phyloP scores from a whole-genome alignment of 202 grass and related monocot genomes.

The Dendrocalamus latiflorus region DNA sequence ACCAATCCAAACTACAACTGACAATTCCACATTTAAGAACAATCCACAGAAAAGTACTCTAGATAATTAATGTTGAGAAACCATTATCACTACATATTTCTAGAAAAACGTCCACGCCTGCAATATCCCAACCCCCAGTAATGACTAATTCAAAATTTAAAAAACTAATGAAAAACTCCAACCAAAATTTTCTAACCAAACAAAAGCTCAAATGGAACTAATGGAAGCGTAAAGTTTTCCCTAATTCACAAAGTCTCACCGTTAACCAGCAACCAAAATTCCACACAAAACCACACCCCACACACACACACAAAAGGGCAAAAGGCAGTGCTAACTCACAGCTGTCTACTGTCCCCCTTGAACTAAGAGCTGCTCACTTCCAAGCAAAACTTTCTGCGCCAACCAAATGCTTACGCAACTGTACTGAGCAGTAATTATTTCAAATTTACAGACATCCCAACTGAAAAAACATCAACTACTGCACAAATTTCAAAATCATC shows the following conservation, averaged over 20 bases:
- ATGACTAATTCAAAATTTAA: neutral
- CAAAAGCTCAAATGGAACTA: neutral
- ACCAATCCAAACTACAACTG: neutral
- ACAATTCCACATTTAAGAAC: neutral
- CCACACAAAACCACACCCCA: too few relatives aligned
- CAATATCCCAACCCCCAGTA: neutral
- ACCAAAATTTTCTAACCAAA: neutral
- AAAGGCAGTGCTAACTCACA: neutral
- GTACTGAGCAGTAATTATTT: neutral
- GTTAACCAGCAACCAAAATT: neutral
- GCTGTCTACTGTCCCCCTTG: neutral
- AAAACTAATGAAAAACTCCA: neutral
- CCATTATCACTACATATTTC: neutral
- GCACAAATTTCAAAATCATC: neutral
- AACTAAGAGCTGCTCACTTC: neutral
- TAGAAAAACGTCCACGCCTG: neutral
- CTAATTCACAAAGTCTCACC: neutral
- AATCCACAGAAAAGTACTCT: neutral
- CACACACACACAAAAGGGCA: neutral
- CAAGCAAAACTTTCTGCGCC: neutral
- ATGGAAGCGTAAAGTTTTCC: neutral
- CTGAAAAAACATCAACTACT: neutral
- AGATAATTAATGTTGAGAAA: neutral
- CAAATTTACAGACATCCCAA: neutral
- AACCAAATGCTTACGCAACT: neutral